Evolutionary conservation across 1,139 yeast genomes (phyloP), one percentile per base, ranked within the genome.

Genomic region (Pneumocystis wakefieldiae): DNA sequence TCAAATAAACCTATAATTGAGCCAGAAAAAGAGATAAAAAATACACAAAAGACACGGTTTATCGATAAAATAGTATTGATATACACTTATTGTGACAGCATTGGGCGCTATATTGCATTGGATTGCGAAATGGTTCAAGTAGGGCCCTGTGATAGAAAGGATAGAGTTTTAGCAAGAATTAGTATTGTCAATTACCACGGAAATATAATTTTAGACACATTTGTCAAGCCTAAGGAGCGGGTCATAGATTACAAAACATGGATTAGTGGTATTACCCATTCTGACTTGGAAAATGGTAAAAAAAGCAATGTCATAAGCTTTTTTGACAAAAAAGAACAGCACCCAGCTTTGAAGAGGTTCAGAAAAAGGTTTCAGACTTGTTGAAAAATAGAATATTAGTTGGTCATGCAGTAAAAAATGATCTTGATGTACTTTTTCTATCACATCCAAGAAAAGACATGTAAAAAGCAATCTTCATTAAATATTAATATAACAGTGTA

Each of bases 111-210:
- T 68, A 69, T 91, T 7, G 90, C 96, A 0, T 81, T 91, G 65
- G 97, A 91, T 75, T 90, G 97, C 77, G 97, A 91, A 71, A 90
- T 91, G 77, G 97, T 91, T 0, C 97, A 97, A 5, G 84, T 86
- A 0, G 97, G 96, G 0, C 81, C 80, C 0, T 83, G 83, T 28
- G 95, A 94, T 7, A 81, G 79, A 59, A 64, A 67, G 2, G 42
- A 57, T 29, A 84, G 91, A 4, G 91, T 85, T 1, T 77, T 91
- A 38, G 97, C 96, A 0, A 79, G 97, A 68, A 91, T 90, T 0
- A 87, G 96, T 0, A 76, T 91, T 14, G 96, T 91, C 3, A 89
- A 91, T 72, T 88, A 79, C 71, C 85, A 81, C 71, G 97, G 97
- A 0, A 80, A 81, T 68, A 79, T 83, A 0, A 71, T 91, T 0